phyloP scores from a whole-genome alignment of 225 moss, liverwort and hornwort species.

The Climacium dendroides region DNA sequence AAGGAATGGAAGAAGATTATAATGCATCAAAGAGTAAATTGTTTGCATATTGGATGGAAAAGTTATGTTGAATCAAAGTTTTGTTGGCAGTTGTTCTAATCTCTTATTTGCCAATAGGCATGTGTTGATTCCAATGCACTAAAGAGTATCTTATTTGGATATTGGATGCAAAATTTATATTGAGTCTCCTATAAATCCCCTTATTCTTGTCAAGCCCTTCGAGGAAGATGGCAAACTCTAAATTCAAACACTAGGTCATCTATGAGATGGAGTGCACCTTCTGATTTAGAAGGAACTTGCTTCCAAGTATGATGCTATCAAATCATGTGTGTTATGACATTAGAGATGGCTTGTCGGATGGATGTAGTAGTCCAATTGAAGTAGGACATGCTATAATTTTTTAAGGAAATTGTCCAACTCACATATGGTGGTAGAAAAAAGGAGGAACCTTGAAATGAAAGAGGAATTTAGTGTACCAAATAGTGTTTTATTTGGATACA shows the following conservation, averaged over 20 bases:
- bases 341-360: background rate
- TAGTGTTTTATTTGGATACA: background rate
- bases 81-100: background rate
- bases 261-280: constrained; percentile 2
- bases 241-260: background rate
- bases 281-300: background rate
- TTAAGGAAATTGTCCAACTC: rapidly evolving
- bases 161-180: background rate
- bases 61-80: background rate
- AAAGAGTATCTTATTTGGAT: no score
- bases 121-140: background rate
- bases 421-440: background rate
- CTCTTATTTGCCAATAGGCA: background rate
- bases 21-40: background rate
- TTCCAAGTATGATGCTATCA: constrained; percentile 22
- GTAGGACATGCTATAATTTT: background rate
- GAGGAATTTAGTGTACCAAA: background rate
- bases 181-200: background rate
- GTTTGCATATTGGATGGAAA: background rate
- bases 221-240: background rate
- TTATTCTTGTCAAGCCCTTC: background rate
- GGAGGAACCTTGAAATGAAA: background rate
- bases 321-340: constrained; percentile 10
- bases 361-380: background rate
- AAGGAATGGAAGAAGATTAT: background rate